Conservation (phyloP, 768 basidiomycete species). For the Lactarius pseudohatsudake region DNA sequence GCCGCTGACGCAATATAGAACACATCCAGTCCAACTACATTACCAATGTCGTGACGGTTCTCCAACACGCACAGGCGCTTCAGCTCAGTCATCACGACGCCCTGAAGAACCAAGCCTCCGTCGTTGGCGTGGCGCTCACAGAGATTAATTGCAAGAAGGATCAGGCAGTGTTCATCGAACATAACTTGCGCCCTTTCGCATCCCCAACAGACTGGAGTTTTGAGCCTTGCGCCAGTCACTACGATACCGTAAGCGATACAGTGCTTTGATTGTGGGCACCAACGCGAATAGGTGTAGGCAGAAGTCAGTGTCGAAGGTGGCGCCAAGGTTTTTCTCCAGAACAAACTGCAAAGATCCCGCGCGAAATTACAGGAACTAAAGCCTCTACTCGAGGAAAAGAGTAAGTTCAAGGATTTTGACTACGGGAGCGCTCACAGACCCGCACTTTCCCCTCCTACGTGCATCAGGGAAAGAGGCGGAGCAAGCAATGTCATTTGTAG, state of each 20-base stretch:
- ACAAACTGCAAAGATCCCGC: conserved; percentile 61
- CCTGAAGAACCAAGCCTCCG: conserved; percentile 50
- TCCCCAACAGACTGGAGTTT: conserved; percentile 69
- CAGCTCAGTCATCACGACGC: conserved; percentile 58
- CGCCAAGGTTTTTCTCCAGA: conserved; percentile 79
- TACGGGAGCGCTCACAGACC: conserved; percentile 5
- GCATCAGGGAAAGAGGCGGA: conserved; percentile 54
- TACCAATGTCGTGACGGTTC: conserved; percentile 51
- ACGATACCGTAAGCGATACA: conserved; percentile 61
- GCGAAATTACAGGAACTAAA: conserved; percentile 62
- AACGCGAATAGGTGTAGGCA: conserved; percentile 39
- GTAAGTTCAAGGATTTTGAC: conserved; percentile 42
- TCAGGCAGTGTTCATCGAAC: conserved; percentile 68
- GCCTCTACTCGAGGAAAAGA: conserved; percentile 58
- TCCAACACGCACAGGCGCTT: conserved; percentile 59
- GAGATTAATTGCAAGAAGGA: conserved; percentile 59
- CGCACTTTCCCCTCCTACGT: conserved; percentile 6
- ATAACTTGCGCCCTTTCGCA: conserved; percentile 66
- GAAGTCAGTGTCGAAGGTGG: conserved; percentile 64
- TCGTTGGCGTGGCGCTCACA: conserved; percentile 48
- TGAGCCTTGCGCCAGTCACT: conserved; percentile 70
- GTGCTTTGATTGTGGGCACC: conserved; percentile 1
- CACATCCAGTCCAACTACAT: conserved; percentile 66
- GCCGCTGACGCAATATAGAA: conserved; percentile 45
- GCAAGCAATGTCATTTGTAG: conserved; percentile 47